Evolutionary conservation across 768 basidiomycete genomes (phyloP), one percentile per base, ranked within the genome.

Genomic region (Solioccasus polychromus): DNA sequence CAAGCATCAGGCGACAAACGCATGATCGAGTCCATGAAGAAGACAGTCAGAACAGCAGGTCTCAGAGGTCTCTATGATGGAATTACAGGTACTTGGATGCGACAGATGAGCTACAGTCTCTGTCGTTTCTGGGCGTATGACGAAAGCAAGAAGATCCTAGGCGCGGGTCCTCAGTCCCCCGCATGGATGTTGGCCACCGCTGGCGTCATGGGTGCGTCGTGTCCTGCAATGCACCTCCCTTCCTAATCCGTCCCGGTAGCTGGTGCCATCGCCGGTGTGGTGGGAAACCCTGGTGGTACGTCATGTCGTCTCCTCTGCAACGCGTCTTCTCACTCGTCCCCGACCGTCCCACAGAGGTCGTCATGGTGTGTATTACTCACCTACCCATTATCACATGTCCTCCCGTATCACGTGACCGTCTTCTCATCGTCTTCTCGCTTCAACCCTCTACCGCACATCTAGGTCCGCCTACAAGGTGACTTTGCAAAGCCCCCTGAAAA

Each of bases 111-210:
- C 26, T 94, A 94, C 69, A 91, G 88, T 34, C 72, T 92, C 63
- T 91, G 88, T 64, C 76, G 91, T n/a, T 94, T 92, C 72, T 92
- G 89, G 81, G 89, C 88, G 14, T 92, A 93, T 64, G 91, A 93
- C 51, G 86, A 89, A 70, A 88, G 85, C 63, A 94, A 92, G 75
- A 90, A 85, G 71, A 52, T 85, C 7, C 57, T 93, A 0, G 87
- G 87, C 18, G 85, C 86, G 12, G 73, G 69, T 67, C 57, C 66
- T 57, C 75, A 86, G 52, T 76, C 84, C 0, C 81, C 90, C 3
- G 81, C 88, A 10, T 93, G 84, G 83, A 81, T 90, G 64, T 74
- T 94, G 34, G 89, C 83, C 1, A 43, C 74, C 9, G 90, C 92
- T 39, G 92, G 92, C 14, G 82, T 82, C 47, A 92, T 93, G 85